Base-by-base conservation (phyloP, 305 asterid species). In the Fraxinus sp. region DNA sequence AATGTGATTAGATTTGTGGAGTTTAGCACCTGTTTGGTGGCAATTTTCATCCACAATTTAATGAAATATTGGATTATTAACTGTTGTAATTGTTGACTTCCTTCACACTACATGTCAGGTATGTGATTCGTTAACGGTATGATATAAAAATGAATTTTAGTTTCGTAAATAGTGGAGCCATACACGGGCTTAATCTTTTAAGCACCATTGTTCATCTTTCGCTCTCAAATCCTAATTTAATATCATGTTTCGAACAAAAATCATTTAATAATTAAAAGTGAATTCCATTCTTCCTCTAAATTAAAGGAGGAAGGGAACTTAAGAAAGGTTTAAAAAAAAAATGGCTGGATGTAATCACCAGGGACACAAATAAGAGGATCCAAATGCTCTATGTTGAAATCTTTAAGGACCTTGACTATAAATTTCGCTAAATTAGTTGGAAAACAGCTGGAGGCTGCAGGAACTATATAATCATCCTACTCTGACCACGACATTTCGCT, bases 361-460 rank as follows among this genome's bases (percentile, higher is more conserved):
- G 46, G 10, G 28, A 64, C 16, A 10, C 1, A 8, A 66, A 24
- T 22, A 64, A 7, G 74, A 68, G 74, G 74, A 68, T 24, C 37
- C n/a, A 68, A 66, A 68, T 68, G 37, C 37, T 68, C 74, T 68
- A 68, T 10, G 3, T 4, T 0, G 7, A 68, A 26, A 26, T 28
- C 0, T 13, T 68, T 10, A 68, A 11, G 37, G 74, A 68, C 8
- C 37, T 68, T 68, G 37, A 68, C 20, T 28, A 26, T 5, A 68
- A 68, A 11, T 4, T 4, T 28, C 18, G 28, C 18, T 26, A 68
- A 30, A 66, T 64, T 75, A 87, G 76, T 18, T 55, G 55, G 64
- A 74, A 75, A 86, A 80, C 81, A 85, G 91, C 83, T 86, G 86
- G 89, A 81, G 77, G 44, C 79, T 20, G 76, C 18, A 20, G 78